These are phyloP conservation scores for Uronychia binucleata DNA, from an alignment of 73 alveolate genomes.

Conservation along the genomic window DNA sequence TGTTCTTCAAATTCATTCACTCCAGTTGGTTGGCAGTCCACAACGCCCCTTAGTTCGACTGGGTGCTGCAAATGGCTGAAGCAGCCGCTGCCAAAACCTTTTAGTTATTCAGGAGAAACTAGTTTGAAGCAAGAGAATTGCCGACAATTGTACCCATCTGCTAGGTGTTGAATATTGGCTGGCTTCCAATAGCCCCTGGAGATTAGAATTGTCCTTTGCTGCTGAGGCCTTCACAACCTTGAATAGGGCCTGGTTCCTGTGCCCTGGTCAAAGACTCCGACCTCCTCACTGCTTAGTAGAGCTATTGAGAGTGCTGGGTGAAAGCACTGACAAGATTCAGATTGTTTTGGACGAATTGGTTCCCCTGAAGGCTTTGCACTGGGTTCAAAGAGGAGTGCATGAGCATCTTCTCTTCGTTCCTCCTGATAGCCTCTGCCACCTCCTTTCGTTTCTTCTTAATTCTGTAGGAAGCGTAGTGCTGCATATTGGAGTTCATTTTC, in stretches of 20 bases:
- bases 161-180: background rate
- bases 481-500: background rate
- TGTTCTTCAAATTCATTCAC: background rate
- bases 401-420: constrained; percentile 1
- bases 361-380: too few relatives aligned
- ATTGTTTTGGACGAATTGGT: background rate
- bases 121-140: too few relatives aligned
- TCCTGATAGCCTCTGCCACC: background rate
- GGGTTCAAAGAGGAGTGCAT: background rate
- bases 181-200: background rate
- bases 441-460: background rate
- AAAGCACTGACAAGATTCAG: background rate
- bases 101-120: too few relatives aligned
- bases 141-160: too few relatives aligned
- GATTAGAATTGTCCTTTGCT: too few relatives aligned
- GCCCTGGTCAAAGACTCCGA: background rate
- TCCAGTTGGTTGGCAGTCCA: background rate
- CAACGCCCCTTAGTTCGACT: background rate
- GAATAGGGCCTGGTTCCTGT: too few relatives aligned
- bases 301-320: too few relatives aligned
- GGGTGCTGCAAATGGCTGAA: background rate
- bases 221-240: too few relatives aligned
- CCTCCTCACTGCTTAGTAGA: background rate
- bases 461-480: background rate
- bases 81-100: constrained; percentile 1